These are phyloP conservation scores for Mycena galericulata DNA, from an alignment of 768 basidiomycete species.

Conservation along the genomic window DNA sequence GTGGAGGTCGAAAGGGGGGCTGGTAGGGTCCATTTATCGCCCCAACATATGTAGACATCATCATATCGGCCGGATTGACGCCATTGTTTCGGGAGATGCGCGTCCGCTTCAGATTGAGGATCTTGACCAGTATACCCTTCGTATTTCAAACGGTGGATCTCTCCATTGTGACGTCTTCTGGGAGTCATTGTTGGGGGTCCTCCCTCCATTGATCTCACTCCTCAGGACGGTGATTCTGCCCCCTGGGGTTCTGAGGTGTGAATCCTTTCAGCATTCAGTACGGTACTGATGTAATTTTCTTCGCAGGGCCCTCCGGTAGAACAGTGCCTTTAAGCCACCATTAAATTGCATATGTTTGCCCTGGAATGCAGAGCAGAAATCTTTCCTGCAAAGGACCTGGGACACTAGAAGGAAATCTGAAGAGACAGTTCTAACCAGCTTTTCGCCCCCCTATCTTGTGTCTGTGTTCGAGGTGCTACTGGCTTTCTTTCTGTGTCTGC, in stretches of 20 bases:
- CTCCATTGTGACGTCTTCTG: neutral
- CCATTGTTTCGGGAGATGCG: neutral
- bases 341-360: too few species aligned
- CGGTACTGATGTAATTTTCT: neutral
- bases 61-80: neutral
- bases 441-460: too few species aligned
- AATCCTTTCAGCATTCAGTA: neutral
- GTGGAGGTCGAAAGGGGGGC: too few species aligned
- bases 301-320: neutral
- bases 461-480: too few species aligned
- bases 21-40: constrained; percentile 10
- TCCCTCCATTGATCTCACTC: neutral
- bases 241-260: neutral
- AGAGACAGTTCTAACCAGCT: too few species aligned
- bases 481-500: too few species aligned
- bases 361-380: too few species aligned
- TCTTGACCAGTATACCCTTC: neutral
- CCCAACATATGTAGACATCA: constrained; percentile 8
- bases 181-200: neutral
- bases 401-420: too few species aligned
- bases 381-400: too few species aligned
- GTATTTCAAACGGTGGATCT: neutral
- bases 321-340: too few species aligned
- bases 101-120: neutral
- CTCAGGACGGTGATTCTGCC: neutral